Base-by-base conservation (phyloP, 2,329 filamentous ascomycete species). In the Sporothrix brunneoviolacea region DNA sequence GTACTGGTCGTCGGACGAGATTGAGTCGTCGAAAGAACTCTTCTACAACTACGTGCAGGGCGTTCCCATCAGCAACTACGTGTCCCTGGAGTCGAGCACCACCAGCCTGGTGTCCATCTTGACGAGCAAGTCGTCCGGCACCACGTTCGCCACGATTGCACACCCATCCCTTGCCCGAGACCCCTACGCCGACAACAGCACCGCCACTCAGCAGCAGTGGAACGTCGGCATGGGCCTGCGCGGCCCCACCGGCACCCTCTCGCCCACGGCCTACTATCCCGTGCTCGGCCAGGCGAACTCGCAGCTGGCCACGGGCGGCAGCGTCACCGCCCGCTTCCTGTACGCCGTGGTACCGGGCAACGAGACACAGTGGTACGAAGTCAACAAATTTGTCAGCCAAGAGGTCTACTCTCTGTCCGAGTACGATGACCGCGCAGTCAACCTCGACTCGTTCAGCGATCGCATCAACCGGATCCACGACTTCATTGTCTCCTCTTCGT, bases 401-500 rank as follows among this genome's bases (percentile, higher is more conserved):
- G 51, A 53, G 37, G 47, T 53, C 21, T 53, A 53, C 37, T 36
- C 51, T 8, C 16, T 53, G 10, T 22, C 36, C 22, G 21, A 30
- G 8, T 53, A 50, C 35, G 51, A 28, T n/a, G n/a, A 21, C 28
- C 19, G 45, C 10, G 52, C 52, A n/a, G 36, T 48, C n/a, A 24
- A 54, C 35, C 30, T 33, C 10, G 32, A 43, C 21, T 48, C 48
- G 5, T 40, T 54, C 16, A 42, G 43, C 21, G 28, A 49, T 33
- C 42, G 52, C 37, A 46, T 54, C 28, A 51, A 52, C 40, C 48
- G 44, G 9, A 54, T 54, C 24, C 52, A 54, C 35, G 52, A 54
- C 48, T 54, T 54, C 45, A 32, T 53, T n/a, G 28, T 44, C 22
- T 44, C 51, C 8, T 8, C 40, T 6, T 24, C 15, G n/a, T 50